These are phyloP conservation scores for Russula dissimulans DNA, from an alignment of 768 basidiomycete genomes.

Conservation along the genomic window DNA sequence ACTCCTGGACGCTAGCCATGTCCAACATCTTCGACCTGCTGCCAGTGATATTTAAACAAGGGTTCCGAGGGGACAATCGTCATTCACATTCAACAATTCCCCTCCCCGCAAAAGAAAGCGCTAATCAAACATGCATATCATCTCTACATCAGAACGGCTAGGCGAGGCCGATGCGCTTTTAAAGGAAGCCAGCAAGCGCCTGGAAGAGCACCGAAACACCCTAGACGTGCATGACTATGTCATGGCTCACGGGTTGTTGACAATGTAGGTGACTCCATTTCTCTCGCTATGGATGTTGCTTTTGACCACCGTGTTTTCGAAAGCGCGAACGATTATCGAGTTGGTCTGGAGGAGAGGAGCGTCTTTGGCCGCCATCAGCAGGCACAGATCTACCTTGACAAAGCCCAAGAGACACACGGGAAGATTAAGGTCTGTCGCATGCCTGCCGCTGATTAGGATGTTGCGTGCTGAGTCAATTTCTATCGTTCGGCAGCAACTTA, in stretches of 20 bases:
- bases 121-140: not conserved
- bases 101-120: not conserved
- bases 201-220: not conserved
- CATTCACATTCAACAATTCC: not conserved
- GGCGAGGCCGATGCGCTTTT: not conserved
- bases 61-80: not conserved
- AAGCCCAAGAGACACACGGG: not conserved
- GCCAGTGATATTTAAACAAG: not conserved
- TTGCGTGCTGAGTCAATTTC: not conserved
- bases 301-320: not conserved
- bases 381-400: not conserved
- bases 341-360: not conserved
- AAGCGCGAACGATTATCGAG: not conserved
- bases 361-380: not conserved
- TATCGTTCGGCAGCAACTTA: not conserved
- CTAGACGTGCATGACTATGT: not conserved
- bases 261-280: not conserved
- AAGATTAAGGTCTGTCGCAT: not conserved
- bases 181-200: not conserved
- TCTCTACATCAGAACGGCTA: not conserved
- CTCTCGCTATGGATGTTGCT: not conserved
- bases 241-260: not conserved
- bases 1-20: too few relatives aligned
- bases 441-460: not conserved
- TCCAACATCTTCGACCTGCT: too few relatives aligned